Conservation (phyloP, 768 basidiomycete genomes). For the Rhizopogon salebrosus region DNA sequence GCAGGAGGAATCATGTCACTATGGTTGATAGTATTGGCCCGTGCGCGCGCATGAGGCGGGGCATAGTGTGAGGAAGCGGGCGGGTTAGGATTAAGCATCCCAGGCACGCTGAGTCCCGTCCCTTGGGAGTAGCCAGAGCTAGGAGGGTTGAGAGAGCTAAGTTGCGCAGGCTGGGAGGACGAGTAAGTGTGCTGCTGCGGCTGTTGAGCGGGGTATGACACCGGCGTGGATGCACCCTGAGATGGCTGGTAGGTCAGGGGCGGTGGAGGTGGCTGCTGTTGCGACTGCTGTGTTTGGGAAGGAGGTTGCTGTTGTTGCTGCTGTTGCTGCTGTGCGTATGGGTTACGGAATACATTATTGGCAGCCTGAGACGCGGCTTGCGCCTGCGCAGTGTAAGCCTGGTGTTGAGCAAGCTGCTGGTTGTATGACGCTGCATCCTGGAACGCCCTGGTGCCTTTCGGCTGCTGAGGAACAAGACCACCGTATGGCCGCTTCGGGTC, state of each 20-base stretch:
- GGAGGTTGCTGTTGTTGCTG: conserved; percentile 28
- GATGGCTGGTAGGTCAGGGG: conserved; percentile 12
- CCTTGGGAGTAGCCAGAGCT: conserved; percentile 13
- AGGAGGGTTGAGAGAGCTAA: conserved; percentile 8
- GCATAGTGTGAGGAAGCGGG: conserved; percentile 68
- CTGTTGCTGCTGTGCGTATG: conserved; percentile 54
- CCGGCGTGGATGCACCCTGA: neutral
- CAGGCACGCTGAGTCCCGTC: conserved; percentile 15
- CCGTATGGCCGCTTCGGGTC: conserved; percentile 91
- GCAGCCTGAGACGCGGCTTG: conserved; percentile 72
- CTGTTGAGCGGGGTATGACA: conserved; percentile 6
- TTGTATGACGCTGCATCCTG: conserved; percentile 93
- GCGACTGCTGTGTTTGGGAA: conserved; percentile 28
- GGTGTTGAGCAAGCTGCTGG: conserved; percentile 91
- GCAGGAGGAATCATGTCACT: conserved; percentile 91
- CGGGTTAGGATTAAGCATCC: conserved; percentile 40
- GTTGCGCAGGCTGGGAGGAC: conserved; percentile 18
- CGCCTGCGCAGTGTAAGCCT: conserved; percentile 85
- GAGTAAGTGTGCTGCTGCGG: conserved; percentile 22
- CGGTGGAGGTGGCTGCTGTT: conserved; percentile 25
- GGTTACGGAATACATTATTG: conserved; percentile 67
- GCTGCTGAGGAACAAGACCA: conserved; percentile 85
- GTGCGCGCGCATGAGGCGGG: conserved; percentile 48
- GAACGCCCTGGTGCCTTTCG: conserved; percentile 79
- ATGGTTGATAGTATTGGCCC: conserved; percentile 90